Evolutionary conservation across 2,329 filamentous ascomycete species (phyloP).

Genomic region (Cadophora luteo-olivacea): DNA sequence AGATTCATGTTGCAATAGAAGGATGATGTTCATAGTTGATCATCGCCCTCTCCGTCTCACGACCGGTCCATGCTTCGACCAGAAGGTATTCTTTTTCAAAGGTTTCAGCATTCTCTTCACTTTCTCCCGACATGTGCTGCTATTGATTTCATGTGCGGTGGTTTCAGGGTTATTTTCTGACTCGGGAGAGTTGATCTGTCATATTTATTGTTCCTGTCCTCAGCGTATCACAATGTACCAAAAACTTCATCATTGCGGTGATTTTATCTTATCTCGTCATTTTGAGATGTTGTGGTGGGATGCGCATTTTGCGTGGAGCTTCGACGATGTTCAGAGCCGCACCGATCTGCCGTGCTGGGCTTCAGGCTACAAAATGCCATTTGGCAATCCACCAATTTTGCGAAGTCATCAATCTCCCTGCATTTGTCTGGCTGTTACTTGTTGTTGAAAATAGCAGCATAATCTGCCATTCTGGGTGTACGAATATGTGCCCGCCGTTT

Average conservation of each 20-base stretch:
- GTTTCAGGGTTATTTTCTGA: neutral
- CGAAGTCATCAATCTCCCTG: neutral
- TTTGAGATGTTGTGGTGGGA: neutral
- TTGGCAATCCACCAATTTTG: neutral
- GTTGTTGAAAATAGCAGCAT: neutral
- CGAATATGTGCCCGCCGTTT: neutral
- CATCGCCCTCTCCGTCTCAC: slow-evolving; percentile 10
- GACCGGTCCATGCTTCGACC: neutral
- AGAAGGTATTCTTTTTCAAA: neutral
- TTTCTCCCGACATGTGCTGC: neutral
- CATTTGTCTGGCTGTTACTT: neutral
- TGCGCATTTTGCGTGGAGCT: slow-evolving; percentile 1
- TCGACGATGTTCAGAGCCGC: neutral
- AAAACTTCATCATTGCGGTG: slow-evolving; percentile 3
- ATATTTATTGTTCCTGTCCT: neutral
- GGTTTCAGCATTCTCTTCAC: neutral
- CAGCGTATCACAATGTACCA: neutral
- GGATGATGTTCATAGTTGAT: slow-evolving; percentile 15
- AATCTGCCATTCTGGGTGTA: neutral
- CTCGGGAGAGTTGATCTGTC: neutral
- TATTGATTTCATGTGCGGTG: neutral
- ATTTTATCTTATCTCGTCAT: neutral
- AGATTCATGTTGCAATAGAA: neutral
- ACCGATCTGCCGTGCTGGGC: neutral
- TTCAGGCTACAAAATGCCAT: neutral